Base-by-base conservation (phyloP, 371 early-diverging fungal species). In the Mucor indicus region DNA sequence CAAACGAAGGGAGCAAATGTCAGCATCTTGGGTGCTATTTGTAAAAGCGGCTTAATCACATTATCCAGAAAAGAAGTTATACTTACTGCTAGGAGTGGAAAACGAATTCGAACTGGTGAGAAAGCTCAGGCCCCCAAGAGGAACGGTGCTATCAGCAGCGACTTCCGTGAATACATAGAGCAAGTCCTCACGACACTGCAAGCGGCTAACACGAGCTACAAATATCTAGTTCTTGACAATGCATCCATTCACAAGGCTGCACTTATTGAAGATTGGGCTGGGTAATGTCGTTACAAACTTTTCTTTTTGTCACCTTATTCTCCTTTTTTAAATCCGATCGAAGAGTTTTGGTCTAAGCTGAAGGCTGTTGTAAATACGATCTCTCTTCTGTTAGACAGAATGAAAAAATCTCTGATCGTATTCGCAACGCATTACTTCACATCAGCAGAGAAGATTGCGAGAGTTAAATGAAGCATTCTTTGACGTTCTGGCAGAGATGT, bases 301-400 rank as follows among this genome's bases (percentile, higher is more conserved):
- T 4, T 50, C 20, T 60, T 47, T 49, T 45, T 49, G 31, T 53
- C 53, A n/a, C 46, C 50, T 12, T 49, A 49, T 37, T 53, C 42
- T 38, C 50, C 53, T 35, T 44, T 45, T 41, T 44, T 54, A 20
- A 54, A 60, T 38, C 55, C 48, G 15, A 54, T 60, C 10, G 48
- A 60, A 24, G 60, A 54, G 47, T 50, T 53, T 42, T 47, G 54
- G 54, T 46, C 50, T 44, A 49, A 53, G 30, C 20, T 53, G 36
- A 53, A 53, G 27, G 41, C 32, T 54, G 57, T 48, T 41, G 50
- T 46, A 53, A 53, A 53, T 15, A 54, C 3, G 40, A 46, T 46
- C 25, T 35, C 15, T 17, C 46, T 40, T 45, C 5, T 27, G 44
- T 29, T 19, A 44, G 51, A 21, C 22, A 43, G 29, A 16, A 39